A percentile compares a stretch with the other conserved stretches of the same genome.
Evolutionary conservation across 345 rosid genomes (phyloP).

Genomic region (Arabidopsis arenosa): DNA sequence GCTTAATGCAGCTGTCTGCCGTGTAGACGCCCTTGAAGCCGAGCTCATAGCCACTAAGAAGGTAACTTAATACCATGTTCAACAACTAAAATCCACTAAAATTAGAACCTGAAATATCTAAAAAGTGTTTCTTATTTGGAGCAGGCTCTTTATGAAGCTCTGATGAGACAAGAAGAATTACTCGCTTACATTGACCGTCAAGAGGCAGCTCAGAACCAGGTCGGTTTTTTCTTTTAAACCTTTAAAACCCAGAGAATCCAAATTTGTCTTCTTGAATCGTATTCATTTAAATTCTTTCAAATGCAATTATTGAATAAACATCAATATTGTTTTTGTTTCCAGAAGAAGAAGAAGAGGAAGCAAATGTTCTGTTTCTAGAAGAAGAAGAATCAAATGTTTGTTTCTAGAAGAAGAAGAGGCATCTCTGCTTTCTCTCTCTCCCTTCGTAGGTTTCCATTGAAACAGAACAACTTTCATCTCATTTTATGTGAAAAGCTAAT

Average conservation of each 20-base stretch:
- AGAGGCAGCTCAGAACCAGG: slow-evolving; percentile 75
- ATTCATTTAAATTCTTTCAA: background rate
- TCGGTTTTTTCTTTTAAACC: slow-evolving; percentile 33
- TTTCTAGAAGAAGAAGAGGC: slow-evolving; percentile 43
- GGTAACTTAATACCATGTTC: slow-evolving; percentile 51
- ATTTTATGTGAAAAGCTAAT: slow-evolving; percentile 22
- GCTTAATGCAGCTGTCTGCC: slow-evolving; percentile 95
- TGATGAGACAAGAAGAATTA: slow-evolving; percentile 95
- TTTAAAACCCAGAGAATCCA: background rate
- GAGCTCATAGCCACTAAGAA: slow-evolving; percentile 98
- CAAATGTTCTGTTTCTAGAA: slow-evolving; percentile 51
- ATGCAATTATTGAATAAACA: background rate
- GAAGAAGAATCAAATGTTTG: slow-evolving; percentile 53
- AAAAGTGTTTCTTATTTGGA: slow-evolving; percentile 6
- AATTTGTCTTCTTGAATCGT: slow-evolving; percentile 6
- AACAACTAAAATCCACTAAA: slow-evolving; percentile 2
- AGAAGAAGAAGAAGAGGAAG: slow-evolving; percentile 42
- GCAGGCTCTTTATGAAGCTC: slow-evolving; percentile 92
- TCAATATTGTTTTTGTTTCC: slow-evolving; percentile 28
- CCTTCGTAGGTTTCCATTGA: slow-evolving; percentile 21
- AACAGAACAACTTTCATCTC: slow-evolving; percentile 27
- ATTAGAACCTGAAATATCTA: slow-evolving; percentile 16
- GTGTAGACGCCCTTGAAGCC: slow-evolving; percentile 97
- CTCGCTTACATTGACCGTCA: slow-evolving; percentile 94
- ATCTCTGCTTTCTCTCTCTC: slow-evolving; percentile 11